Percentiles rank a stretch among this genome's conserved stretches.
Evolutionary conservation across 2,329 filamentous ascomycete species (phyloP).

Genomic region (Fusarium brevicatenulatum): DNA sequence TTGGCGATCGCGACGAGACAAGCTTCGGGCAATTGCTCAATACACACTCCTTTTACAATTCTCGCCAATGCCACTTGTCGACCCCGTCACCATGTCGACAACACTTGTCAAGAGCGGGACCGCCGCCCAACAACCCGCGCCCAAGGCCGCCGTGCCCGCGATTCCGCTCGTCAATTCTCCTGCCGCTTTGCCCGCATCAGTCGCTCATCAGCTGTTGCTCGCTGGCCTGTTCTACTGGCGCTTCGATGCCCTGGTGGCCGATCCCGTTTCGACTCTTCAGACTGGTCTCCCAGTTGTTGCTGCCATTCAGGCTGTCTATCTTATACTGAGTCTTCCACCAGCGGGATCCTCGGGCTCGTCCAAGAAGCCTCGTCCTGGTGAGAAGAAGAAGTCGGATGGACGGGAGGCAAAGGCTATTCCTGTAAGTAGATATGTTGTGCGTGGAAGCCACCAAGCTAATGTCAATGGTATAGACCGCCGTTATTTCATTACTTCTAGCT

Average conservation of each 20-base stretch:
- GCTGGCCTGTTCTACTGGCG: slow-evolving; percentile 70
- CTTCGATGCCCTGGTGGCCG: slow-evolving; percentile 74
- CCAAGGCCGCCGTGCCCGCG: slow-evolving; percentile 48
- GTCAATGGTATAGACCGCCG: slow-evolving; percentile 51
- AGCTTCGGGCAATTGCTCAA: slow-evolving; percentile 35
- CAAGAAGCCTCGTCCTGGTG: slow-evolving; percentile 64
- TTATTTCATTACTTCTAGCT: slow-evolving; percentile 67
- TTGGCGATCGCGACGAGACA: slow-evolving; percentile 26
- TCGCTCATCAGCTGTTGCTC: slow-evolving; percentile 75
- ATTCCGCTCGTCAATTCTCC: slow-evolving; percentile 52
- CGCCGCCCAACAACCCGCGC: slow-evolving; percentile 44
- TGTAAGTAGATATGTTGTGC: slow-evolving; percentile 49
- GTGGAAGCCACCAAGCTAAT: slow-evolving; percentile 10
- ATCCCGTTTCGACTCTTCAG: slow-evolving; percentile 73
- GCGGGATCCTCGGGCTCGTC: slow-evolving; percentile 59
- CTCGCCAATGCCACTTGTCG: slow-evolving; percentile 48
- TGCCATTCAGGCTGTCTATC: slow-evolving; percentile 71
- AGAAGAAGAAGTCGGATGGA: slow-evolving; percentile 63
- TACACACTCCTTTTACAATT: slow-evolving; percentile 23
- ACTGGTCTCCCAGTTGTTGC: slow-evolving; percentile 70
- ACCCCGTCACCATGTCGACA: slow-evolving; percentile 54
- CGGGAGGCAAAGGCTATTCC: slow-evolving; percentile 57
- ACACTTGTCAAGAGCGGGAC: slow-evolving; percentile 44
- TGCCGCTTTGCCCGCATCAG: slow-evolving; percentile 63
- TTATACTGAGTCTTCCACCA: slow-evolving; percentile 70